phyloP scores from a whole-genome alignment of 768 basidiomycete genomes.

The Mycena kentingensis region DNA sequence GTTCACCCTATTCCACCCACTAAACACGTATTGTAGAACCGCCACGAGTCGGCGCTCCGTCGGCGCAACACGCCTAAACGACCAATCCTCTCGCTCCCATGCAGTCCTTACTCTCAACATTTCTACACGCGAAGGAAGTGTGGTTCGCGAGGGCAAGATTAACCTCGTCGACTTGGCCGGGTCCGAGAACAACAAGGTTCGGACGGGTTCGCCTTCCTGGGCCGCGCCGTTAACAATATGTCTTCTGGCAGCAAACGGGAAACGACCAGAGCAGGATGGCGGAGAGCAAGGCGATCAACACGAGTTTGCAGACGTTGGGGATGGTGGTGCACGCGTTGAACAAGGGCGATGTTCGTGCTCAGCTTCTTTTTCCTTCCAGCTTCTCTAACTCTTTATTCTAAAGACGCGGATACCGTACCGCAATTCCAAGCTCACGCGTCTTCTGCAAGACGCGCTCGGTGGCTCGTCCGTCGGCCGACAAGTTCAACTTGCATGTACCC shows the following conservation, averaged over 20 bases:
- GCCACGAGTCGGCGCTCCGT: conserved; percentile 81
- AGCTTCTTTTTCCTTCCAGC: conserved; percentile 3
- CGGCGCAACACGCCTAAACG: conserved; percentile 82
- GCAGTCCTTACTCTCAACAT: conserved; percentile 80
- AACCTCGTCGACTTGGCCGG: conserved; percentile 90
- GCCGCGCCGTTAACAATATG: background rate
- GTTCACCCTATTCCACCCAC: conserved; percentile 1
- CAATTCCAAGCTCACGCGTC: conserved; percentile 85
- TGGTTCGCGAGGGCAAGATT: conserved; percentile 57
- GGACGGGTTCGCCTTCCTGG: no score
- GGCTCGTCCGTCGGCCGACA: conserved; percentile 75
- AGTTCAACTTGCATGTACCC: no score
- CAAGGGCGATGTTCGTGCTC: conserved; percentile 59
- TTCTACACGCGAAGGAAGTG: conserved; percentile 29
- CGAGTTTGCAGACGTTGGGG: conserved; percentile 81
- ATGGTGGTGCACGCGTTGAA: conserved; percentile 89
- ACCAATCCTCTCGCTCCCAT: conserved; percentile 84
- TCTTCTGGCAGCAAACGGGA: conserved; percentile 60
- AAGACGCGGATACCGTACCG: conserved; percentile 85
- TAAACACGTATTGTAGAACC: conserved; percentile 41
- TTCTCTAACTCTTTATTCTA: background rate
- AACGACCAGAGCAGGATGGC: conserved; percentile 87
- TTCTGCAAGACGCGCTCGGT: conserved; percentile 88
- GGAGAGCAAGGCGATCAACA: conserved; percentile 89
- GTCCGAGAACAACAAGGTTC: conserved; percentile 90